Evolutionary conservation across 257 asterid genomes (phyloP), one percentile per base, ranked within the genome.

Genomic region (Nicotiana noctiflora): DNA sequence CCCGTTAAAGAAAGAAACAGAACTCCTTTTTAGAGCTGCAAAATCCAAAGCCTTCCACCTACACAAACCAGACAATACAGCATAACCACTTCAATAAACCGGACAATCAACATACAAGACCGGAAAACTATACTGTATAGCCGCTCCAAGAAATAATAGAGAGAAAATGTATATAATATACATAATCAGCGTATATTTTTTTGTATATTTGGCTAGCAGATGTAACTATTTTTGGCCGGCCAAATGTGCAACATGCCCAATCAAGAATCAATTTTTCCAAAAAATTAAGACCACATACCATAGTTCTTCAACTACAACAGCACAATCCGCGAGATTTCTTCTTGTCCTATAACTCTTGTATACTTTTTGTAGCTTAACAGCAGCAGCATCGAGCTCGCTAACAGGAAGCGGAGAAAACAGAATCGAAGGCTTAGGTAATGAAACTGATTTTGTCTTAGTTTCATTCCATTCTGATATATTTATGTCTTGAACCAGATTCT

Each of bases 41-140:
- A 89, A 93, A 77, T 93, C 99, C 86, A 95, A 89, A 2, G 97
- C 97, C 74, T 93, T 95, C 99, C 99, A 95, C 99, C 99, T 93
- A 79, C 9, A 86, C 65, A 84, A 32, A 32, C 37, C 32, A 25
- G 7, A 46, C 66, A 68, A 67, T 17, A n/a, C 0, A 80, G 31
- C 4, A 59, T 6, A 44, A 46, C 2, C 81, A 62, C 15, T 70
- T 76, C 87, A 75, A 37, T 60, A 64, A 78, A 44, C 84, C 14
- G n/a, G 86, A 18, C 4, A 2, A 23, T 6, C 23, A 5, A 14
- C 9, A 44, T 2, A 40, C 11, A 40, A 40, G 11, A 40, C 2
- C 0, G 49, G 11, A 37, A 37, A 37, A 37, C 11, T 8, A 40
- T 2, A 40, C 11, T 8, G 11, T 2, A 40, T 8, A 8, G 49